Evolutionary conservation across 805 yeast species (phyloP), one percentile per base, ranked within the genome.

Genomic region (Wickerhamiella alocasiicola): DNA sequence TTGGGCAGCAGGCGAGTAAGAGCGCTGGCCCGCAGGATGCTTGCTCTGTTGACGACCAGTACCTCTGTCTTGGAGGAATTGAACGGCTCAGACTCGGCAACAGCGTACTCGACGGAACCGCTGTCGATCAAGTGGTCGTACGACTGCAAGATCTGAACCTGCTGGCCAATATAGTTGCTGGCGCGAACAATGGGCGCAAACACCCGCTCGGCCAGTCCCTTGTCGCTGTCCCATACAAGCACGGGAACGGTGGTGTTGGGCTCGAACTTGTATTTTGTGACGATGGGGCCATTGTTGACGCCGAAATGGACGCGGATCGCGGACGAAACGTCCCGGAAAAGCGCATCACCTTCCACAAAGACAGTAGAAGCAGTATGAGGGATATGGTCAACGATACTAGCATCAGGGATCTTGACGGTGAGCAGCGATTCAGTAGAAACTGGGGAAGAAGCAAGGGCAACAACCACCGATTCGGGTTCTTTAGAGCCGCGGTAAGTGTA

Each of bases 321-420:
- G 9, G 88, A 81, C 40, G 80, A 69, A 46, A 81, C 76, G 49
- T 82, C 93, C 28, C 78, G 64, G 59, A 72, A 79, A 53, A 87
- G 68, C 2, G 67, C 28, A n/a, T 30, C 23, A n/a, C 41, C 41
- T 24, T 30, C 24, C 2, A 37, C 54, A 13, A 76, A 66, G 32
- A 61, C 56, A 5, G 46, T 49, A n/a, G 43, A 31, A 6, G 42
- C 32, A 24, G 71, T 55, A 39, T 53, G 51, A 27, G 62, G 61
- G 85, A 84, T 49, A 70, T 71, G 24, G 64, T 66, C 25, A 71
- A 66, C 50, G 2, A 23, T 4, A 12, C 11, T 31, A 12, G 29
- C 12, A 17, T 15, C 32, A 11, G 40, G 40, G 7, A 30, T 11
- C 12, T 15, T 26, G 12, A 32, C 36, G 18, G 28, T 17, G 9